These are phyloP conservation scores for Exophiala calicioides DNA, from an alignment of 2,329 filamentous ascomycete species.

Conservation along the genomic window DNA sequence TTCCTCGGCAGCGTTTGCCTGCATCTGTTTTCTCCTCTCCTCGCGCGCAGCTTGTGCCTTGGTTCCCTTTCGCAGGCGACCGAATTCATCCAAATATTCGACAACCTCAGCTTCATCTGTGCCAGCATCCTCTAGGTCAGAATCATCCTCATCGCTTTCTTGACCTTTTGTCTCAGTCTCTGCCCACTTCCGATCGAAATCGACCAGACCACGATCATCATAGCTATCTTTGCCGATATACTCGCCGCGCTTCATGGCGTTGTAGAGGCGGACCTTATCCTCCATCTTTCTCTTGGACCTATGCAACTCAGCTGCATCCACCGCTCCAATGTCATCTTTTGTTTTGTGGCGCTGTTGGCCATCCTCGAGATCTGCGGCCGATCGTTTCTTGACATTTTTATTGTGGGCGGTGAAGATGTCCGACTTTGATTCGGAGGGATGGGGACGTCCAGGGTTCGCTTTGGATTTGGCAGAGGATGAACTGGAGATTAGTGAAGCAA, in stretches of 20 bases:
- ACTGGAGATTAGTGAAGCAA: conserved; percentile 75
- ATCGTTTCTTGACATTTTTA: conserved; percentile 62
- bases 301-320: conserved; percentile 60
- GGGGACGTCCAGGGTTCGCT: conserved; percentile 40
- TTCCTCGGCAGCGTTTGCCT: conserved; percentile 59
- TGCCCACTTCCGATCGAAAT: conserved; percentile 96
- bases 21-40: conserved; percentile 57
- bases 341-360: conserved; percentile 64
- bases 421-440: conserved; percentile 59
- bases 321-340: conserved; percentile 58
- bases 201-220: conserved; percentile 63
- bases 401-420: conserved; percentile 71
- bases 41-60: conserved; percentile 66
- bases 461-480: conserved; percentile 47
- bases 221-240: conserved; percentile 53
- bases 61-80: conserved; percentile 74
- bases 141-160: conserved; percentile 35
- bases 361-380: conserved; percentile 59
- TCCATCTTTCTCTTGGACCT: conserved; percentile 80
- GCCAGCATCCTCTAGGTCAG: conserved; percentile 41
- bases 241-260: conserved; percentile 87
- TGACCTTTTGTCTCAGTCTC: conserved; percentile 59
- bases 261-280: conserved; percentile 85
- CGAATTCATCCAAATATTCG: conserved; percentile 90
- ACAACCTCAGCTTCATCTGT: conserved; percentile 63